phyloP scores from a whole-genome alignment of 192 early-diverging fungal genomes.

The Coemansia sp. region DNA sequence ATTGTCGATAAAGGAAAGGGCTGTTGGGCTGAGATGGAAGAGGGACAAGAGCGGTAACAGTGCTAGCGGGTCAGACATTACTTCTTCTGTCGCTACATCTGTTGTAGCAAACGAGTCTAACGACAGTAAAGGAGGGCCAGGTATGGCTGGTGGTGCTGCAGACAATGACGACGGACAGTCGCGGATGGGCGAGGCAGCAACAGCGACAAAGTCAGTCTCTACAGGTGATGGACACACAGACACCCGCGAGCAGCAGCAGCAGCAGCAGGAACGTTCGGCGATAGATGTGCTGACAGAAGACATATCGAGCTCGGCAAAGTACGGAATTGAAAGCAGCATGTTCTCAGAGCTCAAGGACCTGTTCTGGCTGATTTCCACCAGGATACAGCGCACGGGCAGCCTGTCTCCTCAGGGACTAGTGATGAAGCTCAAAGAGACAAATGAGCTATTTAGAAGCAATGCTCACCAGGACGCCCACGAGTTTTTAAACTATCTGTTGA shows the following conservation, averaged over 20 bases:
- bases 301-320: constrained; percentile 45
- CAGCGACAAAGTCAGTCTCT: neutral
- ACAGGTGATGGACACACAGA: neutral
- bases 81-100: neutral
- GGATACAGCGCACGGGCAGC: constrained; percentile 81
- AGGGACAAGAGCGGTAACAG: constrained; percentile 30
- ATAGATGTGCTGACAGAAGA: constrained; percentile 22
- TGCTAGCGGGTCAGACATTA: constrained; percentile 12
- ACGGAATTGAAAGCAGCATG: constrained; percentile 76
- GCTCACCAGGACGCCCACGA: constrained; percentile 99
- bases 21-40: constrained; percentile 39
- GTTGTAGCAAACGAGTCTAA: neutral
- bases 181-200: neutral
- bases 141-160: neutral
- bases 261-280: constrained; percentile 19
- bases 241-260: constrained; percentile 5
- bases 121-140: neutral
- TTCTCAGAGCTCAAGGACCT: constrained; percentile 84
- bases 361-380: constrained; percentile 79
- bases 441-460: constrained; percentile 90
- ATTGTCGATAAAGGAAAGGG: constrained; percentile 34
- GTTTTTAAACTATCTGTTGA: constrained; percentile 92
- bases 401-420: constrained; percentile 86
- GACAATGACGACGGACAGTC: neutral
- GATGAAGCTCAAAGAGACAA: constrained; percentile 87